Evolutionary conservation across 805 yeast genomes (phyloP), one percentile per base, ranked within the genome.

Genomic region (Wickerhamomyces queroliae): DNA sequence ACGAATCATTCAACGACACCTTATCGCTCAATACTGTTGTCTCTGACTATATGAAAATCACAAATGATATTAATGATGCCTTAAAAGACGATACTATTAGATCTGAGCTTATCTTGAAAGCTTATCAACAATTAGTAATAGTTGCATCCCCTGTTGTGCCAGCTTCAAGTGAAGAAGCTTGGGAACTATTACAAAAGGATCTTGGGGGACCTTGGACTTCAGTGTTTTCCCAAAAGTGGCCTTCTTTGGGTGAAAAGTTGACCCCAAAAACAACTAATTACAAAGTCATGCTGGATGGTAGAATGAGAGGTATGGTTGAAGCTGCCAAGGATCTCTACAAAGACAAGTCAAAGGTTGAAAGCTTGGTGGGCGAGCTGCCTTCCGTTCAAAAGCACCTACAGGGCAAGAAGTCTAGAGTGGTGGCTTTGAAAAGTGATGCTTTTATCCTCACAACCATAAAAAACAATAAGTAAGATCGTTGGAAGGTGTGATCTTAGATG

Each of bases 11-110:
- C 40, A 76, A 68, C 18, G 66, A 62, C 1, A 71, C 76, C 1
- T 61, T 83, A 21, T 70, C 89, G 0, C 66, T 91, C 56, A 91
- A 93, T 59, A 90, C 96, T 0, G 79, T 88, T 2, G 75, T 93
- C 19, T 86, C 97, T 0, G 95, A 89, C 55, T 83, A 78, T 53
- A 91, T 89, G 96, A 93, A 89, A 53, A 58, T 81, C 36, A 83
- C 95, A 10, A 76, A 79, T 49, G 48, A 67, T 2, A 49, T 85
- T 15, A 52, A 58, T 2, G 46, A 56, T 2, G 70, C 73, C 0
- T 32, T 66, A 4, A 69, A 70, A 27, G 53, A 62, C 7, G 49
- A 61, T 1, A 46, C 56, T 1, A 61, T 76, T 9, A 58, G 63
- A 31, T 45, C 58, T 0, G 63, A 61, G 0, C 43, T 86, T n/a